Base-by-base conservation (phyloP, 2,329 filamentous ascomycete species). In the Fusarium sp. region DNA sequence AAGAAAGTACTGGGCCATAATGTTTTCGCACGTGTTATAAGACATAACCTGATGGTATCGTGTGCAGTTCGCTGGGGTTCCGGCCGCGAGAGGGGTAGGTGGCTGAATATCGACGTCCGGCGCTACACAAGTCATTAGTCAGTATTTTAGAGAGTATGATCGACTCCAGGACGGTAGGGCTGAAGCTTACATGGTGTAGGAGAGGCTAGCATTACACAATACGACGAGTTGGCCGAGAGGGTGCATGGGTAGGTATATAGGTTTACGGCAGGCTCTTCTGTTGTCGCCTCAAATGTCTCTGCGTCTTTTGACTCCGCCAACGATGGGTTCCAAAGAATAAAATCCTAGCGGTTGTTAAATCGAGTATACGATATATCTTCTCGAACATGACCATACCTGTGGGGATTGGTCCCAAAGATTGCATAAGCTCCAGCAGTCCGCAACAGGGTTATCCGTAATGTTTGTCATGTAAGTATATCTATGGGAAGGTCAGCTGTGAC, bases 271-370 rank as follows among this genome's bases (percentile, higher is more conserved):
- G 61, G 50, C n/a, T n/a, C n/a, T n/a, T n/a, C 56, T 9, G 43
- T 58, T 18, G 49, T 49, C 35, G 21, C 40, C 4, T 13, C 35
- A 53, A 40, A 30, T 53, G 38, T 40, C 38, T 53, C 50, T 40
- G 50, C 35, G 8, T 33, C 30, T 7, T 61, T 19, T 10, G 50
- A 61, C 15, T 50, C 50, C 35, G 60, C 56, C 12, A 69, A 28
- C 2, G 57, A 66, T n/a, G 52, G 62, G 25, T 69, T 69, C 66
- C 66, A 69, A 30, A 65, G 49, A 25, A 69, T 60, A 28, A 69
- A 40, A 6, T 40, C 38, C 38, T 40, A n/a, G n/a, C n/a, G n/a
- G n/a, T n/a, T n/a, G n/a, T n/a, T n/a, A n/a, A n/a, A n/a, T n/a
- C n/a, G n/a, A n/a, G n/a, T n/a, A n/a, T n/a, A n/a, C n/a, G n/a